Conservation (phyloP, 306 rosid genomes). For the Cucumis melo region DNA sequence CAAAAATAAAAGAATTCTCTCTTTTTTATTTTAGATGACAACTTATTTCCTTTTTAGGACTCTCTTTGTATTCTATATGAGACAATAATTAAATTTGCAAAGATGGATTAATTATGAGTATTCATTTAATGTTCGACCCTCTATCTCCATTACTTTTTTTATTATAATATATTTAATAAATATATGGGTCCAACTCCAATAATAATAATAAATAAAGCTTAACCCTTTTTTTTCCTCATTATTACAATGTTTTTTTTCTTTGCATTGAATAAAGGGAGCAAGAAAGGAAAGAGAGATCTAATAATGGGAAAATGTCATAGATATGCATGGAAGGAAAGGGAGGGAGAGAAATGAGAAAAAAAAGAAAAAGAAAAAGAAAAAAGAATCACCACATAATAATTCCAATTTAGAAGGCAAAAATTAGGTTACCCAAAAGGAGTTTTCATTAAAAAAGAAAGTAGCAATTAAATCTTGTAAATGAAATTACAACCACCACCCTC, state of each 20-base stretch:
- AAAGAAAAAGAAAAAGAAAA: too few relatives aligned
- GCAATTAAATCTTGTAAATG: not conserved
- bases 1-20: not conserved
- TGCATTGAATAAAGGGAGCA: not conserved
- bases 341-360: not conserved
- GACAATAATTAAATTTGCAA: not conserved
- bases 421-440: not conserved
- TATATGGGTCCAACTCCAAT: not conserved
- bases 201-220: not conserved
- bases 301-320: not conserved
- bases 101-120: not conserved
- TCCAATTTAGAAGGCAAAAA: slow-evolving; percentile 1
- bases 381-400: not conserved
- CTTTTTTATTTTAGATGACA: not conserved
- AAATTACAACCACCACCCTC: not conserved
- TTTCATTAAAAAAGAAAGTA: not conserved
- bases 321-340: not conserved
- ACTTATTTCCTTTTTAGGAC: not conserved
- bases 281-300: not conserved
- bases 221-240: not conserved
- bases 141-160: not conserved
- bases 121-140: not conserved
- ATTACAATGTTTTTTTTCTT: not conserved
- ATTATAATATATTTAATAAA: not conserved
- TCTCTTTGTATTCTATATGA: not conserved